Base-by-base conservation (phyloP, 352 stramenopile genomes). In the Pythium utonaiense region DNA sequence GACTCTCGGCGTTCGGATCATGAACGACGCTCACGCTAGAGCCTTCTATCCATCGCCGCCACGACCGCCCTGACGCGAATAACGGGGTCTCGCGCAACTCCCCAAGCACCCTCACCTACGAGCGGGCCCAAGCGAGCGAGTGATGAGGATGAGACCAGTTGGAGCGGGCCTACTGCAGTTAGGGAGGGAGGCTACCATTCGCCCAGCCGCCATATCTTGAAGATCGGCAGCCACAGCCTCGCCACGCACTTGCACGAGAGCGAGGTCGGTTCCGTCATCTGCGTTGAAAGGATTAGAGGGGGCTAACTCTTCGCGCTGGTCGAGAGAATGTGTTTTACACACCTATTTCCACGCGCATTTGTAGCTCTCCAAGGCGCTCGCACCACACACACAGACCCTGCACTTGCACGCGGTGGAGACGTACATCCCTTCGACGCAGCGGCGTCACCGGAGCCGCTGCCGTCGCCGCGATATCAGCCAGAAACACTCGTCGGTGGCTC, bases 1-100 rank as follows among this genome's bases (percentile, higher is more conserved):
- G 67, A 16, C 68, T 82, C 69, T 90, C 80, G 13, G 71, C 61
- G 41, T 90, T 90, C 49, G 54, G 69, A 59, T 90, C 77, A 3
- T 76, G 66, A 3, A 80, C 40, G 53, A 86, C 60, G 24, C 49
- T 49, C 41, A 87, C 31, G 48, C 76, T 87, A 5, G 31, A 24
- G 6, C 45, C 45, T 9, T 62, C 49, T n/a, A 70, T 55, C 63
- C 63, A 70, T 6, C 38, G 27, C n/a, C 17, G 53, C 63, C 57
- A 66, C 16, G 63, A 70, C 19, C 62, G 47, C 6, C 62, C 55
- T 1, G 54, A 49, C 12, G 55, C 62, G 24, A 67, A 67, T 4
- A 62, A 5, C 7, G 60, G 60, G 14, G 53, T 49, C 31, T 62
- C 53, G 12, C 58, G 38, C 38, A 67, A 21, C 6, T 59, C 53